These are phyloP conservation scores for Cystofilobasidium capitatum DNA, from an alignment of 768 basidiomycete species.

Conservation along the genomic window DNA sequence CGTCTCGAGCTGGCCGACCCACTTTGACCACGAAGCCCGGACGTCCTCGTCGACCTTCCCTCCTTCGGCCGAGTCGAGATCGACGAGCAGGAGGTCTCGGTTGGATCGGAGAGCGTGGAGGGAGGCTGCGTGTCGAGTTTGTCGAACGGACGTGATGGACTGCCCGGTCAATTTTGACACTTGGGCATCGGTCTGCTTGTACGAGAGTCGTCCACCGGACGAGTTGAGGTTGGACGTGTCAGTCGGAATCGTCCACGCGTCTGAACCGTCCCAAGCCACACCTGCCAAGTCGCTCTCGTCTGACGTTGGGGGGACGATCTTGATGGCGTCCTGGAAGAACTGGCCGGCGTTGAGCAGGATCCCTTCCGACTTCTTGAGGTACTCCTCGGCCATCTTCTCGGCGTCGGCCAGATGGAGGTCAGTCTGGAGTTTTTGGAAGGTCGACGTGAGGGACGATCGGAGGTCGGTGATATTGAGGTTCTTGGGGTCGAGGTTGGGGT, in stretches of 20 bases:
- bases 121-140: constrained; percentile 67
- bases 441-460: constrained; percentile 57
- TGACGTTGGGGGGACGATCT: constrained; percentile 75
- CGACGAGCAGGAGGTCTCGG: constrained; percentile 61
- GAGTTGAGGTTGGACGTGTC: constrained; percentile 29
- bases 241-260: constrained; percentile 69
- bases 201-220: constrained; percentile 31
- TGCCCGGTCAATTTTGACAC: constrained; percentile 35
- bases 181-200: constrained; percentile 22
- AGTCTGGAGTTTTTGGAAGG: constrained; percentile 51
- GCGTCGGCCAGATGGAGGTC: constrained; percentile 46
- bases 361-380: constrained; percentile 53
- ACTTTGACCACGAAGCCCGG: constrained; percentile 50
- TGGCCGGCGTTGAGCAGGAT: constrained; percentile 45
- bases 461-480: constrained; percentile 58
- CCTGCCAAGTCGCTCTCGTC: constrained; percentile 33
- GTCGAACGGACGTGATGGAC: constrained; percentile 44
- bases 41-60: constrained; percentile 50
- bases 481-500: constrained; percentile 44
- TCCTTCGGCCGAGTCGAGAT: constrained; percentile 70
- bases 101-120: constrained; percentile 64
- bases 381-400: constrained; percentile 60
- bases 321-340: constrained; percentile 74
- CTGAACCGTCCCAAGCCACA: constrained; percentile 71
- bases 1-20: constrained; percentile 44